A percentile compares a stretch with the other conserved stretches of the same genome.
phyloP scores from a whole-genome alignment of 345 rosid species.

The Eucalyptus melliodora region DNA sequence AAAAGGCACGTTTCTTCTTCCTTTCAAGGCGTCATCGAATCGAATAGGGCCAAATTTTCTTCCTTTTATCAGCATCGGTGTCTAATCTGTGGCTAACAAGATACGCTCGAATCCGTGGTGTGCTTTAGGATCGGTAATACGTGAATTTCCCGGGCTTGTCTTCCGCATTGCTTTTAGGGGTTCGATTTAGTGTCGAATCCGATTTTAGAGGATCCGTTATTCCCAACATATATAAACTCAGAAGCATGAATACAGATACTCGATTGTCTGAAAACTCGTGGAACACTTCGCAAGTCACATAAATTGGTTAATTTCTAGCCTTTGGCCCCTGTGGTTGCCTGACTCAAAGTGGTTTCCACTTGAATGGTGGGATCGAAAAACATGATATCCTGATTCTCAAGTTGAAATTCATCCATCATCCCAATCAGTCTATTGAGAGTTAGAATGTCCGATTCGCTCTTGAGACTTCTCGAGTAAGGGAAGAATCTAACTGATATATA shows the following conservation, averaged over 20 bases:
- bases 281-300: background rate
- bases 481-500: background rate
- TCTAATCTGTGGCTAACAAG: too few species aligned
- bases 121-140: too few species aligned
- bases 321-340: background rate
- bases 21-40: too few species aligned
- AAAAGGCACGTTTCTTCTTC: too few species aligned
- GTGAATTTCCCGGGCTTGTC: too few species aligned
- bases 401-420: background rate
- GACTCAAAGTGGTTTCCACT: background rate
- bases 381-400: fast-evolving
- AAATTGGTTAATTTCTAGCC: background rate
- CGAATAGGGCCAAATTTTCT: too few species aligned
- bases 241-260: background rate
- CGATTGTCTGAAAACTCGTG: background rate
- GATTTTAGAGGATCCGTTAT: too few species aligned
- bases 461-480: background rate
- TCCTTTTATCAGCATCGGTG: too few species aligned
- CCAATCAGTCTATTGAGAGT: background rate
- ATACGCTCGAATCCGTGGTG: too few species aligned
- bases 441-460: background rate
- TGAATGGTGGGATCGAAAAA: background rate
- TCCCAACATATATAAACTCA: background rate
- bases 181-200: too few species aligned
- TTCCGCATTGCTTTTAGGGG: too few species aligned